phyloP scores from a whole-genome alignment of 2,329 filamentous ascomycete species.

The Scedosporium minutisporum region DNA sequence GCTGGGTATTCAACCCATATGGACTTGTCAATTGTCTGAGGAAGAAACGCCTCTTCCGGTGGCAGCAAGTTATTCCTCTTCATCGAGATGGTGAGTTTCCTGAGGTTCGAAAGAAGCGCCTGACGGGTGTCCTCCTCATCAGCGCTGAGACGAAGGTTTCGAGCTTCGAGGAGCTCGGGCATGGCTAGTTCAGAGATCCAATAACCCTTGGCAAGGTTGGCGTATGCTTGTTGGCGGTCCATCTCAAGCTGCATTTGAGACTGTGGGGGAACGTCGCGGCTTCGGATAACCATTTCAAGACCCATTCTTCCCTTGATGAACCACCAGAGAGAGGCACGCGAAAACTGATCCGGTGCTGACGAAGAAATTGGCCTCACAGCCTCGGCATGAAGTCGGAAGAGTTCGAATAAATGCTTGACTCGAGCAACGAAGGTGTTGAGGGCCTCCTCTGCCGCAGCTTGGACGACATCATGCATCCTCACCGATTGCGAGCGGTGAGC shows the following conservation, averaged over 20 bases:
- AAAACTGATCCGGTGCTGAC: constrained; percentile 56
- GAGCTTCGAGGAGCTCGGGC: constrained; percentile 36
- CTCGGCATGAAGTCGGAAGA: constrained; percentile 73
- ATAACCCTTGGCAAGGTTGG: constrained; percentile 75
- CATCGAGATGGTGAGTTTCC: constrained; percentile 72
- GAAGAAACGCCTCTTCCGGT: constrained; percentile 57
- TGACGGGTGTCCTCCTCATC: constrained; percentile 46
- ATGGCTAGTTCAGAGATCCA: constrained; percentile 61
- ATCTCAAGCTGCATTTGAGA: constrained; percentile 43
- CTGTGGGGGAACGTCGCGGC: constrained; percentile 44
- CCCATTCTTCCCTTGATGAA: constrained; percentile 72
- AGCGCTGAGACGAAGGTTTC: constrained; percentile 29
- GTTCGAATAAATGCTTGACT: constrained; percentile 62
- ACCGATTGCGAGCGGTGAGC: constrained; percentile 13
- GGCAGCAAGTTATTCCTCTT: constrained; percentile 72
- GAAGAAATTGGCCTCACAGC: constrained; percentile 55
- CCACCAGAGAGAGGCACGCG: constrained; percentile 77
- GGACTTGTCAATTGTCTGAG: constrained; percentile 67
- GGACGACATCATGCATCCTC: constrained; percentile 30
- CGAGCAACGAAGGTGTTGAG: constrained; percentile 60
- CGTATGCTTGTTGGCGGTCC: constrained; percentile 64
- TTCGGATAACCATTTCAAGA: constrained; percentile 63
- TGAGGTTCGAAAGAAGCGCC: constrained; percentile 53
- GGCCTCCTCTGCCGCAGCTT: constrained; percentile 51
- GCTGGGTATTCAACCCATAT: constrained; percentile 75